Base-by-base conservation (phyloP, 208 protist genomes). In the Giardia muris region DNA sequence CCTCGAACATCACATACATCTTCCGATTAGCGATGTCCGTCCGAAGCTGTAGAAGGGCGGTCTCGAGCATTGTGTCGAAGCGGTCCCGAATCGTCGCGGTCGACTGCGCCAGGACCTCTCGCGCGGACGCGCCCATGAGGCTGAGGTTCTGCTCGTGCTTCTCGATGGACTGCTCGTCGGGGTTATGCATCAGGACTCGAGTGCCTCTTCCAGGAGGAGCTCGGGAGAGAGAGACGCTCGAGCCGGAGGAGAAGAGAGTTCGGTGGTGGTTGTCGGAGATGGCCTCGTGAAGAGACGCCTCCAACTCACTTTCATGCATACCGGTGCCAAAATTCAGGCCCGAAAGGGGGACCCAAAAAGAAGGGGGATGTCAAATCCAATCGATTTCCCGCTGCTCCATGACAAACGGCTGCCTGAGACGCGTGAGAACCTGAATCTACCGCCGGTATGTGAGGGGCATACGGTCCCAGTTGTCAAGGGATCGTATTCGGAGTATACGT, bases 301-400 rank as follows among this genome's bases (percentile, higher is more conserved):
- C n/a, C n/a, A n/a, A n/a, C n/a, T n/a, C n/a, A n/a, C n/a, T n/a
- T n/a, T n/a, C n/a, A n/a, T n/a, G n/a, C n/a, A n/a, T n/a, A n/a
- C n/a, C n/a, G n/a, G n/a, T n/a, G n/a, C n/a, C n/a, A n/a, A n/a
- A n/a, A n/a, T n/a, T n/a, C n/a, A n/a, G n/a, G n/a, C n/a, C n/a
- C n/a, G n/a, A n/a, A n/a, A n/a, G n/a, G n/a, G n/a, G n/a, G n/a
- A n/a, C n/a, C n/a, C n/a, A n/a, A n/a, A n/a, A n/a, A n/a, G n/a
- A n/a, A n/a, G n/a, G n/a, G n/a, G n/a, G n/a, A n/a, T n/a, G n/a
- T n/a, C n/a, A n/a, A n/a, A n/a, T n/a, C n/a, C n/a, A n/a, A n/a
- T n/a, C 1, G 43, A 90, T 47, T 90, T 90, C n/a, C 87, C 87
- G 43, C n/a, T 90, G 43, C 42, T 90, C 19, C 0, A 1, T 90